Base-by-base conservation (phyloP, 1,284 basidiomycete species). In the Xerocomus amazonicus region DNA sequence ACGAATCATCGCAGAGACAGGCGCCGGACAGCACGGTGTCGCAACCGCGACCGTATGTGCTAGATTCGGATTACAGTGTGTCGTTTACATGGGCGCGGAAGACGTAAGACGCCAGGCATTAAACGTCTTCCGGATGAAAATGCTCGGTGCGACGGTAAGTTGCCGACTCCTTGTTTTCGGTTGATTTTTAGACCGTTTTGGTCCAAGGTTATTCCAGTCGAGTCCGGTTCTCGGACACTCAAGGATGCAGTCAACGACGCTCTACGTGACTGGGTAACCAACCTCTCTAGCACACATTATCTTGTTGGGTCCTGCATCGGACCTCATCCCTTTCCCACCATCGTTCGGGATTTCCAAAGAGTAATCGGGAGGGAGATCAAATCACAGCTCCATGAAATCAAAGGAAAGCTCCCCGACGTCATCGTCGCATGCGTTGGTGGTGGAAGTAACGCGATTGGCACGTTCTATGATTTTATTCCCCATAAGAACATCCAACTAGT, bases 191-290 rank as follows among this genome's bases (percentile, higher is more conserved):
- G n/a, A 48, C 4, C 31, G 26, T 33, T 36, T 12, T 17, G 47
- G 53, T 43, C n/a, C 42, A 53, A 91, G 86, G 92, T 97, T 57
- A 75, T 99, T 45, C 90, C 96, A 12, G 96, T 98, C n/a, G 76
- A 88, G 52, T 95, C 94, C 9, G 97, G 97, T 19, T 91, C 93
- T 42, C 83, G 89, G 67, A 99, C 96, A 9, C 77, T 99, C 59
- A 99, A 99, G 73, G 97, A 99, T 66, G 96, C 94, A 19, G 92
- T 97, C 61, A 97, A 97, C 73, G 94, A 97, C 60, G 93, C 94
- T 3, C 83, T 97, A 80, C 83, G 95, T 43, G 95, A 97, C 72
- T 99, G 97, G 97, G 96, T 98, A 17, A 94, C 95, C 39, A 96
- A 98, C 70, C 81, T 99, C 33, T 76, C 89, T 29, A 88, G 76